Evolutionary conservation across 306 rosid genomes (phyloP).

Genomic region (Quercus rubra): DNA sequence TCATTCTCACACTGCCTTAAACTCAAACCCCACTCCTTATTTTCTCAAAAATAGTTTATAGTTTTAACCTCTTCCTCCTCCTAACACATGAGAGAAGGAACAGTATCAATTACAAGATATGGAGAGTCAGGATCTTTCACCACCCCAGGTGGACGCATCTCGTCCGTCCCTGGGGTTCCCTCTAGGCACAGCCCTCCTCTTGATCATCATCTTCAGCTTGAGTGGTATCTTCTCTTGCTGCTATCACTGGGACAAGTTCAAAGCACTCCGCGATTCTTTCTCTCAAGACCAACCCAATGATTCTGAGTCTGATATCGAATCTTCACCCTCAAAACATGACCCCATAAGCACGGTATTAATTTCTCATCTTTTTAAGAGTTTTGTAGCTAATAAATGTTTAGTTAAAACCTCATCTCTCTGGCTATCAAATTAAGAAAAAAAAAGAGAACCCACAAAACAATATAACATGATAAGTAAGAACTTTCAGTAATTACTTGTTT

Average conservation of each 20-base stretch:
- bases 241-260: slow-evolving; percentile 94
- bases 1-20: too few relatives aligned
- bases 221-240: slow-evolving; percentile 97
- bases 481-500: not conserved
- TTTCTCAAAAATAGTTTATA: too few relatives aligned
- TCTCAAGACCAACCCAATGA: slow-evolving; percentile 4
- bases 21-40: not conserved
- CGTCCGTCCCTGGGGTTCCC: slow-evolving; percentile 95
- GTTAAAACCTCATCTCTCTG: too few relatives aligned
- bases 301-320: slow-evolving; percentile 27
- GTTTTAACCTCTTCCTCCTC: not conserved
- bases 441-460: too few relatives aligned
- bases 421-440: too few relatives aligned
- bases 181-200: slow-evolving; percentile 85
- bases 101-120: slow-evolving; percentile 15
- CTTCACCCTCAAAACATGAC: slow-evolving; percentile 42
- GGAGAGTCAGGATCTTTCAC: slow-evolving; percentile 68
- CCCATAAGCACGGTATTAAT: slow-evolving; percentile 34
- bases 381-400: too few relatives aligned
- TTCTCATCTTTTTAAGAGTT: not conserved
- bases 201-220: slow-evolving; percentile 76
- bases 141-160: slow-evolving; percentile 64
- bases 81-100: slow-evolving; percentile 46
- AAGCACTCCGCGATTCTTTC: slow-evolving; percentile 61
- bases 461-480: too few relatives aligned